Conservation (phyloP, 805 yeast species). For the Grigorovia humatica region DNA sequence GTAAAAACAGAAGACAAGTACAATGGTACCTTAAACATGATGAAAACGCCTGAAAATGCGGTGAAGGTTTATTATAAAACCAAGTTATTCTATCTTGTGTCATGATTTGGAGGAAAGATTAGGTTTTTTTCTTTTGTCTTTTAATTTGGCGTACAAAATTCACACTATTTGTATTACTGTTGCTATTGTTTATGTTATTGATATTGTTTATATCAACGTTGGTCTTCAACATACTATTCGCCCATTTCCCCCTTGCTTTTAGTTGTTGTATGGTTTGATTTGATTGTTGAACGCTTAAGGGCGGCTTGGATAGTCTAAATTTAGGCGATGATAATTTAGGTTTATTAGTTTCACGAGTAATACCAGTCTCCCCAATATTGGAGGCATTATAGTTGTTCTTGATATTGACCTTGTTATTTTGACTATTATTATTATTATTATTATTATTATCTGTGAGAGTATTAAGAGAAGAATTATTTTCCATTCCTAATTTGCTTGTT, state of each 20-base stretch:
- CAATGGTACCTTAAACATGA: no score
- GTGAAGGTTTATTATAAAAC: no score
- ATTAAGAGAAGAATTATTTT: slow-evolving; percentile 3
- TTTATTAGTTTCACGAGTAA: neutral
- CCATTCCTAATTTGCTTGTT: slow-evolving; percentile 7
- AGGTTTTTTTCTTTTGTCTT: neutral
- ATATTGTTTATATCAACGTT: neutral
- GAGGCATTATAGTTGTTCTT: neutral
- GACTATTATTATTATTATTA: neutral
- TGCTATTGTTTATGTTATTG: neutral
- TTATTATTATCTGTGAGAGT: neutral
- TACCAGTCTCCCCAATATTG: neutral
- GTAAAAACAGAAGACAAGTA: no score
- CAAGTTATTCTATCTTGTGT: no score
- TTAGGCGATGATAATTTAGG: slow-evolving; percentile 6
- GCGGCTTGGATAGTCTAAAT: slow-evolving; percentile 16
- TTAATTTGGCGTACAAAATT: neutral
- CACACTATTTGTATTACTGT: neutral
- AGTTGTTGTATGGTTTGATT: neutral
- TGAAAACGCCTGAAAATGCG: no score
- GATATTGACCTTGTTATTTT: no score
- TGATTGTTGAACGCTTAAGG: slow-evolving; percentile 14
- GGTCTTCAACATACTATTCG: neutral
- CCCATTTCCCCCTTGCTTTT: neutral
- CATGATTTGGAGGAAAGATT: neutral